Evolutionary conservation across 352 stramenopile species (phyloP).

Genomic region (Phytopythium delawarense): DNA sequence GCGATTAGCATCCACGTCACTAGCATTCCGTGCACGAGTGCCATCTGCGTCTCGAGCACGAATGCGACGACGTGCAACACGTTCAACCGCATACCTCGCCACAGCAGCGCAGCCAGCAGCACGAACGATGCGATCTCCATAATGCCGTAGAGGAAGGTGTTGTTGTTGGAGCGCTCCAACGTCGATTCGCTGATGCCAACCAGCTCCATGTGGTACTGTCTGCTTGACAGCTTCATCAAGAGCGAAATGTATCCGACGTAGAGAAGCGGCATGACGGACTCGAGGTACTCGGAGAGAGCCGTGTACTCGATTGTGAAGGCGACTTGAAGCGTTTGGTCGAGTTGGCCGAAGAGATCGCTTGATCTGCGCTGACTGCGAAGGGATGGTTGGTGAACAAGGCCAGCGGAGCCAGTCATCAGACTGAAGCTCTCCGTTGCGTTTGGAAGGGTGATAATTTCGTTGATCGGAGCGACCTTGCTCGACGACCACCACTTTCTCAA

Average conservation of each 20-base stretch:
- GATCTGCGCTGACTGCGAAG: neutral
- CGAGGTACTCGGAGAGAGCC: slow-evolving; percentile 30
- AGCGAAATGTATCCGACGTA: slow-evolving; percentile 24
- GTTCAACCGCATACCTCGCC: slow-evolving; percentile 13
- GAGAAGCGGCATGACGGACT: slow-evolving; percentile 32
- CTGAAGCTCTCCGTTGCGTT: too few relatives aligned
- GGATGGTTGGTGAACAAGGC: too few relatives aligned
- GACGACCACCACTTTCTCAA: too few relatives aligned
- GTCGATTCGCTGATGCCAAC: slow-evolving; percentile 8
- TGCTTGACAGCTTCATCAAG: slow-evolving; percentile 23
- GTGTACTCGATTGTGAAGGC: slow-evolving; percentile 38
- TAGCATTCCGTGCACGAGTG: slow-evolving; percentile 26
- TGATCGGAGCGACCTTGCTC: too few relatives aligned
- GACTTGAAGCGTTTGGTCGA: slow-evolving; percentile 6
- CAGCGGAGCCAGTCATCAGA: too few relatives aligned
- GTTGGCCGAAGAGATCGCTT: neutral
- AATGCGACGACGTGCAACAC: slow-evolving; percentile 30
- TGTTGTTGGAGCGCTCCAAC: slow-evolving; percentile 10
- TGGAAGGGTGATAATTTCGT: too few relatives aligned
- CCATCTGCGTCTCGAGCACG: slow-evolving; percentile 27
- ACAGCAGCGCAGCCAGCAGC: slow-evolving; percentile 12
- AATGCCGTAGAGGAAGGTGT: slow-evolving; percentile 18
- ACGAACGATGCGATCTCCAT: slow-evolving; percentile 26
- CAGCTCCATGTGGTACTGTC: slow-evolving; percentile 29
- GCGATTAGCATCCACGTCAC: slow-evolving; percentile 28